These are phyloP conservation scores for Agastache rugosa DNA, from an alignment of 257 asterid genomes.

Conservation along the genomic window DNA sequence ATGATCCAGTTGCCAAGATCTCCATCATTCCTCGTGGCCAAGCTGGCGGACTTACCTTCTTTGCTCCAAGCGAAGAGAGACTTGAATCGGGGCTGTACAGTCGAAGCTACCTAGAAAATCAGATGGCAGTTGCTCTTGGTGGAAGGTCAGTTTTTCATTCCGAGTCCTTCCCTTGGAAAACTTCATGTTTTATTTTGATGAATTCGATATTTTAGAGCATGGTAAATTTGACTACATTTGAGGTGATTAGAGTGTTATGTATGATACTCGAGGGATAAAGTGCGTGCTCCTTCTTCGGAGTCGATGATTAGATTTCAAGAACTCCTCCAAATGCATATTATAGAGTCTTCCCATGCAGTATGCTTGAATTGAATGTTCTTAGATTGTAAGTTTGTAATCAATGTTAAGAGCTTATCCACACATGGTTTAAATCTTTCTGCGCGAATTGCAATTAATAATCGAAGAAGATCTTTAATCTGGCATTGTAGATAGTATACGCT, in stretches of 20 bases:
- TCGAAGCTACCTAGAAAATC: slow-evolving; percentile 96
- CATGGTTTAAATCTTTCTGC: neutral
- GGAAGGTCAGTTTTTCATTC: slow-evolving; percentile 69
- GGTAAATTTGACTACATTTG: neutral
- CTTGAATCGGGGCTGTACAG: slow-evolving; percentile 97
- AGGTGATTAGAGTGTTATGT: neutral
- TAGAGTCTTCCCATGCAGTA: neutral
- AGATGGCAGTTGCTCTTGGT: slow-evolving; percentile 99
- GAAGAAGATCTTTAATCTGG: neutral
- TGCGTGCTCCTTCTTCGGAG: neutral
- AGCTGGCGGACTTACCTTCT: slow-evolving; percentile 98
- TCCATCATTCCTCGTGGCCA: slow-evolving; percentile 99
- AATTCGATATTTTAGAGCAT: neutral
- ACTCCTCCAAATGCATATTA: neutral
- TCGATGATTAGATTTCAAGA: neutral
- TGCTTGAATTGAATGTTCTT: neutral
- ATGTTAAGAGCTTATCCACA: neutral
- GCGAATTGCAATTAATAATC: neutral
- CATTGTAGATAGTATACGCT: neutral
- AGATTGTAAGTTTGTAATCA: neutral
- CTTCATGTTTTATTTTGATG: neutral
- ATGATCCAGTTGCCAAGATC: slow-evolving; percentile 98
- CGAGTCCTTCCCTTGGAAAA: neutral
- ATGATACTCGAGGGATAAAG: neutral
- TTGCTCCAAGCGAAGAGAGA: slow-evolving; percentile 99